Conservation (phyloP, 305 asterid genomes). For the Fraxinus baroniana region DNA sequence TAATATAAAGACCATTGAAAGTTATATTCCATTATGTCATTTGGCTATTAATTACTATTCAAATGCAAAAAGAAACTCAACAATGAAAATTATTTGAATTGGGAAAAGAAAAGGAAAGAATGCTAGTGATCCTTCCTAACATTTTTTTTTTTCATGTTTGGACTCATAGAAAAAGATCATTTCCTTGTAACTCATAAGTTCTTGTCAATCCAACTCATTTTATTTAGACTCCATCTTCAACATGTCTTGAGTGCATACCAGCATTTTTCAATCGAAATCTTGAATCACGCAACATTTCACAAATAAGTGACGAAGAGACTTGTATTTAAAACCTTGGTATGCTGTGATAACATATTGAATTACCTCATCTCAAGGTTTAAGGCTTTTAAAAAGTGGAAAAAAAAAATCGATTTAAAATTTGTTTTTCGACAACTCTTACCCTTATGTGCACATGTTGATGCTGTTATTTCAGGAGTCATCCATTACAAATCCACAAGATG, state of each 20-base stretch:
- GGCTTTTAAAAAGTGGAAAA: background rate
- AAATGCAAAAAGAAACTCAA: background rate
- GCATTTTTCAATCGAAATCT: background rate
- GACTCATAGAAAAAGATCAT: constrained; percentile 40
- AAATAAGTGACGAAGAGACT: background rate
- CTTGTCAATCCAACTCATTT: background rate
- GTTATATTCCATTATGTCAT: constrained; percentile 27
- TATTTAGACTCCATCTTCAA: background rate
- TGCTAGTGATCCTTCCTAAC: constrained; percentile 19
- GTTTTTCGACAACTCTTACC: background rate
- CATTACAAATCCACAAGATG: constrained; percentile 67
- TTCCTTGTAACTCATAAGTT: background rate
- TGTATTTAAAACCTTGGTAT: background rate
- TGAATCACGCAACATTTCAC: background rate
- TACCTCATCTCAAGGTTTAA: background rate
- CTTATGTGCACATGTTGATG: background rate
- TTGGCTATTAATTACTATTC: constrained; percentile 22
- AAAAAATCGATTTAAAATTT: background rate
- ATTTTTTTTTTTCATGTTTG: constrained; percentile 17
- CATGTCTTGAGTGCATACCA: background rate
- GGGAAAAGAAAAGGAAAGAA: constrained; percentile 17
- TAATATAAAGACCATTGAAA: constrained; percentile 30
- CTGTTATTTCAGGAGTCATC: constrained; percentile 65
- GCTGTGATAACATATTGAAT: background rate
- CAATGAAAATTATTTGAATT: background rate